phyloP scores from a whole-genome alignment of 306 rosid genomes.

The Citrullus colocynthis region DNA sequence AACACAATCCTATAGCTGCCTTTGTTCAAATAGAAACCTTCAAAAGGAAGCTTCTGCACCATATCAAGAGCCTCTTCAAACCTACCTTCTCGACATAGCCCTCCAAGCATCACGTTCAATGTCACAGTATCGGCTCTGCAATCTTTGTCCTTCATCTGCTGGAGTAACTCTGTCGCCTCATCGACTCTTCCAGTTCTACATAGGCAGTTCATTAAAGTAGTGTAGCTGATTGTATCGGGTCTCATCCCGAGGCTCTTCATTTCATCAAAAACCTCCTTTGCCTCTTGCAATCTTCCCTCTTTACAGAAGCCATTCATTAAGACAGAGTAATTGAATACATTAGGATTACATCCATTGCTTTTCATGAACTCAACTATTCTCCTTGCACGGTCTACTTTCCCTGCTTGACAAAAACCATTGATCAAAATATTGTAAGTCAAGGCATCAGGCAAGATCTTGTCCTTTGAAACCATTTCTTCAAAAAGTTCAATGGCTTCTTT shows the following conservation, averaged over 20 bases:
- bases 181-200: slow-evolving; percentile 40
- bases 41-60: slow-evolving; percentile 55
- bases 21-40: slow-evolving; percentile 70
- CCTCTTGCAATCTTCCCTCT: slow-evolving; percentile 43
- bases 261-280: slow-evolving; percentile 40
- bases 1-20: slow-evolving; percentile 76
- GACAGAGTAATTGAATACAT: slow-evolving; percentile 54
- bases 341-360: slow-evolving; percentile 68
- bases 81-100: slow-evolving; percentile 55
- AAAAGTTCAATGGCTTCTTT: slow-evolving; percentile 71
- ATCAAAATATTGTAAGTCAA: slow-evolving; percentile 63
- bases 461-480: slow-evolving; percentile 65
- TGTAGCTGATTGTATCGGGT: slow-evolving; percentile 56
- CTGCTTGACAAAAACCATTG: slow-evolving; percentile 56
- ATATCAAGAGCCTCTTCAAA: slow-evolving; percentile 55
- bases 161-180: slow-evolving; percentile 51
- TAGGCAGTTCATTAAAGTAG: slow-evolving; percentile 51
- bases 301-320: slow-evolving; percentile 56
- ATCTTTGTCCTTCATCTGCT: slow-evolving; percentile 52
- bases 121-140: slow-evolving; percentile 57
- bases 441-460: slow-evolving; percentile 54
- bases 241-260: slow-evolving; percentile 47
- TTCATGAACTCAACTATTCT: slow-evolving; percentile 60
- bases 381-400: slow-evolving; percentile 53
- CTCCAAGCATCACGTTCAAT: slow-evolving; percentile 64